These are phyloP conservation scores for Cercospora zeae-maydis DNA, from an alignment of 2,329 filamentous ascomycete genomes.

Conservation along the genomic window DNA sequence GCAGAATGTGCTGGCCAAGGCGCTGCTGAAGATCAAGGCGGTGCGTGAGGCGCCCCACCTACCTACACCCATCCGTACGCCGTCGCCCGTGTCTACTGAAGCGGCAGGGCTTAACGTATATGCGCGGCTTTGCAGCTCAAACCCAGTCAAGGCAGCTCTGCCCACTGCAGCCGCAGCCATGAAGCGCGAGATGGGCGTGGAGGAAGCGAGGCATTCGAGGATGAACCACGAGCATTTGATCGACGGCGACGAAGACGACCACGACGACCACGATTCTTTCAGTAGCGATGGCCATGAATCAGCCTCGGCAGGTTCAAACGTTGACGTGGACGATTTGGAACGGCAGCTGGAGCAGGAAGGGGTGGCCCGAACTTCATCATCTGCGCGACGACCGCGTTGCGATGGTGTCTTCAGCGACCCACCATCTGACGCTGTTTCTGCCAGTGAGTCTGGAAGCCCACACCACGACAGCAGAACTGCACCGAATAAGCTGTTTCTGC, in stretches of 20 bases:
- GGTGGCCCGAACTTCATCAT: constrained; percentile 5
- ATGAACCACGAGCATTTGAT: constrained; percentile 4
- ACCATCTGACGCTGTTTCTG: constrained; percentile 24
- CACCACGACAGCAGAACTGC: constrained; percentile 25
- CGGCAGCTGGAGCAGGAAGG: constrained; percentile 28
- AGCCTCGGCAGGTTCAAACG: constrained; percentile 15
- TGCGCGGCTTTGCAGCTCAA: constrained; percentile 58
- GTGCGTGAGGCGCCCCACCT: constrained; percentile 52
- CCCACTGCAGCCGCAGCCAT: constrained; percentile 45
- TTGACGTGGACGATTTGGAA: constrained; percentile 30
- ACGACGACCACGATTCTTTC: constrained; percentile 34
- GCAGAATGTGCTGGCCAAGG: constrained; percentile 55
- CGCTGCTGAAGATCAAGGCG: constrained; percentile 55
- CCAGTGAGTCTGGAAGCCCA: constrained; percentile 26
- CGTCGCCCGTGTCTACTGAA: constrained; percentile 40
- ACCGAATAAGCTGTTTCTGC: constrained; percentile 61
- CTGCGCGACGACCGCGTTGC: constrained; percentile 2
- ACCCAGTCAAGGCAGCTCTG: constrained; percentile 55
- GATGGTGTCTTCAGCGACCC: constrained; percentile 22
- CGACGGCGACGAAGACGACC: constrained; percentile 13
- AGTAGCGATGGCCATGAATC: constrained; percentile 30
- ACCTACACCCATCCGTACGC: constrained; percentile 40
- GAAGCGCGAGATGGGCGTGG: constrained; percentile 39
- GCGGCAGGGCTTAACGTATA: constrained; percentile 55
- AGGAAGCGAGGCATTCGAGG: constrained; percentile 16